Conservation (phyloP, 2,329 filamentous ascomycete species). For the Orbilia blumenaviensis region DNA sequence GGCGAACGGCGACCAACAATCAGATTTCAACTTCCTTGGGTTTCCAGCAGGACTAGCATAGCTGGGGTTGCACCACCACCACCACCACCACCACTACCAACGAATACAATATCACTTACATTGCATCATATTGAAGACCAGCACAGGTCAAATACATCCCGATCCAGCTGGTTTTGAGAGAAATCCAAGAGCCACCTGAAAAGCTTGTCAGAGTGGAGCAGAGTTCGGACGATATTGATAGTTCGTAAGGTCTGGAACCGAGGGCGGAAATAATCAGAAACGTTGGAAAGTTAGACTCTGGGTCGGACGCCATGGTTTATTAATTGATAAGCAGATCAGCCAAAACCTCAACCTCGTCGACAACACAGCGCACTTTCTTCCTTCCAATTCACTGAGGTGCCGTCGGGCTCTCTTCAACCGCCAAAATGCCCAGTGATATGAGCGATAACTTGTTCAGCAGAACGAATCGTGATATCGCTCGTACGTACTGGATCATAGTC, state of each 20-base stretch:
- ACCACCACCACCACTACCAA: not conserved
- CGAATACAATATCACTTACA: too few species aligned
- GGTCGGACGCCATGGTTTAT: not conserved
- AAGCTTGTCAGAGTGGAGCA: not conserved
- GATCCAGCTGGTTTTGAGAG: not conserved
- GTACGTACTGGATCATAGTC: slow-evolving; percentile 48
- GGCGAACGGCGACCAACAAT: not conserved
- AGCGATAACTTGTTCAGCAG: slow-evolving; percentile 46
- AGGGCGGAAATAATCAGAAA: too few species aligned
- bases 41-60: not conserved
- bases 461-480: slow-evolving; percentile 41
- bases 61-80: not conserved
- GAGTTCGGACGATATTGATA: not conserved
- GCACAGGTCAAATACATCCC: not conserved
- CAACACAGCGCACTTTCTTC: slow-evolving; percentile 1
- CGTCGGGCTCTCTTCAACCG: slow-evolving; percentile 1
- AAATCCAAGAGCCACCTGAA: not conserved
- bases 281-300: not conserved
- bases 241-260: too few species aligned
- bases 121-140: not conserved
- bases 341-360: slow-evolving; percentile 25
- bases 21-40: not conserved
- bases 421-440: slow-evolving; percentile 50
- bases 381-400: not conserved
- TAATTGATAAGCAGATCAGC: slow-evolving; percentile 1